Percentiles rank a stretch among this genome's conserved stretches.
Evolutionary conservation across 2,329 filamentous ascomycete genomes (phyloP).

Genomic region (Aureobasidium vineae): DNA sequence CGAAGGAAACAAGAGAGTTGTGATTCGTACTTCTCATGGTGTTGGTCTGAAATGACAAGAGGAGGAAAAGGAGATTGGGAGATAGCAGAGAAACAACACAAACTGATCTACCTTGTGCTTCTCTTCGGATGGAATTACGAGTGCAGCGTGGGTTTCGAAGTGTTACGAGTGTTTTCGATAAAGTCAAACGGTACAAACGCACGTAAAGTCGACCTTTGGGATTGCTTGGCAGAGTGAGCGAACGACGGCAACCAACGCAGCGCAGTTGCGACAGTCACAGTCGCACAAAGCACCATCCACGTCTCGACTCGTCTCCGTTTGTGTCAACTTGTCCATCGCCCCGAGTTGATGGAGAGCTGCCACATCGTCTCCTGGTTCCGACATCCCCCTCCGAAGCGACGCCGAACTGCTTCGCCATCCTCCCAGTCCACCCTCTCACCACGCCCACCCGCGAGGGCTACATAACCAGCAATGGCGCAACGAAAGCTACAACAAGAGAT

Average conservation of each 20-base stretch:
- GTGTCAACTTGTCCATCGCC: conserved; percentile 21
- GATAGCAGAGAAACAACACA: not conserved
- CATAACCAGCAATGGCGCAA: conserved; percentile 70
- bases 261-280: conserved; percentile 17
- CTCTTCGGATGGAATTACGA: not conserved
- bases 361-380: not conserved
- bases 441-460: conserved; percentile 7
- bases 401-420: conserved; percentile 6
- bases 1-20: conserved; percentile 2
- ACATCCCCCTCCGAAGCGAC: not conserved
- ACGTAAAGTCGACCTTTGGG: conserved; percentile 4
- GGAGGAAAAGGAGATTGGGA: not conserved
- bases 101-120: conserved; percentile 18
- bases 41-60: not conserved
- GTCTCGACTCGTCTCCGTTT: conserved; percentile 10
- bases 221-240: conserved; percentile 8
- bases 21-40: conserved; percentile 44
- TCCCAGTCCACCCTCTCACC: not conserved
- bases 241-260: conserved; percentile 17
- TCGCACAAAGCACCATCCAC: conserved; percentile 19
- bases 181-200: conserved; percentile 12
- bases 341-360: conserved; percentile 23
- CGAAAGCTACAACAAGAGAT: conserved; percentile 98
- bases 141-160: not conserved
- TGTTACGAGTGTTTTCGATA: conserved; percentile 5